These are phyloP conservation scores for Ogataea ganodermae DNA, from an alignment of 805 yeast genomes.

Conservation along the genomic window DNA sequence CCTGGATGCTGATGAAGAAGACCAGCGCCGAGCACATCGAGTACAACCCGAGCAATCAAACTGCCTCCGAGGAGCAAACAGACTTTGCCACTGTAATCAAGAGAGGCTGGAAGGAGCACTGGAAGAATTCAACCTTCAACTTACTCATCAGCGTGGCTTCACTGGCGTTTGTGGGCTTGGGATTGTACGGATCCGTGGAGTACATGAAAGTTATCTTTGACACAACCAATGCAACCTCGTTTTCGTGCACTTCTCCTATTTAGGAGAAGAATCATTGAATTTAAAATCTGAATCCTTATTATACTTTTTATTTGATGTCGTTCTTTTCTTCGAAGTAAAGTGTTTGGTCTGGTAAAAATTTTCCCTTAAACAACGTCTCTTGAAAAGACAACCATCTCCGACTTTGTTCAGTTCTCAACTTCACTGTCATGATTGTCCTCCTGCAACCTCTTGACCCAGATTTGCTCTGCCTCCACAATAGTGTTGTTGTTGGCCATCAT, in stretches of 20 bases:
- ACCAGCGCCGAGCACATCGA: slow-evolving; percentile 7
- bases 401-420: slow-evolving; percentile 14
- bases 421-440: slow-evolving; percentile 30
- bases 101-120: slow-evolving; percentile 24
- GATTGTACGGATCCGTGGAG: slow-evolving; percentile 33
- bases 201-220: slow-evolving; percentile 31
- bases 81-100: slow-evolving; percentile 7
- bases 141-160: slow-evolving; percentile 27
- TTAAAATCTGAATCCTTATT: too few species aligned
- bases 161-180: slow-evolving; percentile 31
- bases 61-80: slow-evolving; percentile 5
- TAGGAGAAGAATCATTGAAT: too few species aligned
- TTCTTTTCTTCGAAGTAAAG: neutral
- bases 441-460: slow-evolving; percentile 57
- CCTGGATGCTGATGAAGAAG: slow-evolving; percentile 23
- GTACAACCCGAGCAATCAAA: slow-evolving; percentile 16
- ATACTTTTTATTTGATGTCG: neutral
- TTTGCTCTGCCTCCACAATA: slow-evolving; percentile 86
- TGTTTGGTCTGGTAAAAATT: neutral
- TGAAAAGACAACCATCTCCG: too few species aligned
- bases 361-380: too few species aligned
- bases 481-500: slow-evolving; percentile 92
- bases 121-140: slow-evolving; percentile 24
- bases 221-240: slow-evolving; percentile 31
- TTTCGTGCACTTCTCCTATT: slow-evolving; percentile 35